A percentile compares a stretch with the other conserved stretches of the same genome.
Conservation (phyloP, 2,329 filamentous ascomycete species). For the Fusarium lateritium region DNA sequence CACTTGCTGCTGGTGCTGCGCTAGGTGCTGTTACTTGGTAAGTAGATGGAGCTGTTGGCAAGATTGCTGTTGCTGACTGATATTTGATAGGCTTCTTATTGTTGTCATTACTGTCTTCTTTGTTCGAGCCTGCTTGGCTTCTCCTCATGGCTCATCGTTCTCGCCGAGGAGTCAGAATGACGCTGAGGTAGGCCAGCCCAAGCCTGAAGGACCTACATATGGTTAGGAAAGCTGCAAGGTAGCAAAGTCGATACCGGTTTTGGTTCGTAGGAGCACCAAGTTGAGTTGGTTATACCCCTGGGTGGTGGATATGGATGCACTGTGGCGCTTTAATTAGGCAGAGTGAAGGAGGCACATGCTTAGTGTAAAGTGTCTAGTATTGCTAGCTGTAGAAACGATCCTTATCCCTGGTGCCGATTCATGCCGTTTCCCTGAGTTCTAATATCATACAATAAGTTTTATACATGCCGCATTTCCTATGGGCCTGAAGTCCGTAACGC, state of each 20-base stretch:
- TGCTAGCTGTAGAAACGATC: not conserved
- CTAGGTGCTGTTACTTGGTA: conserved; percentile 61
- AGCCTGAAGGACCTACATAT: conserved; percentile 16
- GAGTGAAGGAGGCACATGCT: not conserved
- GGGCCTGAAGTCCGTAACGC: not conserved
- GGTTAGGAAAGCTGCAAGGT: not conserved
- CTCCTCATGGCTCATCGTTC: conserved; percentile 34
- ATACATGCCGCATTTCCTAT: conserved; percentile 6
- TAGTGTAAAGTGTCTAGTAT: conserved; percentile 2
- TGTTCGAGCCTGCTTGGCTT: conserved; percentile 52
- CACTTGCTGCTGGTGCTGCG: conserved; percentile 58
- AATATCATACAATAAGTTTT: not conserved
- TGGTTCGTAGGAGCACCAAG: not conserved
- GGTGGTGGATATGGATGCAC: not conserved
- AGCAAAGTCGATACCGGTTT: not conserved
- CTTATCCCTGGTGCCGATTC: conserved; percentile 5
- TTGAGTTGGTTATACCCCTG: conserved; percentile 1
- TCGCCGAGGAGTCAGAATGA: conserved; percentile 16
- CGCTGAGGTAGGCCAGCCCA: conserved; percentile 33
- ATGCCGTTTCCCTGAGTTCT: conserved; percentile 9
- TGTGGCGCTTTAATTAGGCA: not conserved
- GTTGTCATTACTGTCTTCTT: conserved; percentile 59
- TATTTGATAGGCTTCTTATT: conserved; percentile 54
- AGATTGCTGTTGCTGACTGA: not conserved
- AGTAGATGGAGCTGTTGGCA: conserved; percentile 10